Base-by-base conservation (phyloP, 306 rosid species). In the Prunus dulcis region DNA sequence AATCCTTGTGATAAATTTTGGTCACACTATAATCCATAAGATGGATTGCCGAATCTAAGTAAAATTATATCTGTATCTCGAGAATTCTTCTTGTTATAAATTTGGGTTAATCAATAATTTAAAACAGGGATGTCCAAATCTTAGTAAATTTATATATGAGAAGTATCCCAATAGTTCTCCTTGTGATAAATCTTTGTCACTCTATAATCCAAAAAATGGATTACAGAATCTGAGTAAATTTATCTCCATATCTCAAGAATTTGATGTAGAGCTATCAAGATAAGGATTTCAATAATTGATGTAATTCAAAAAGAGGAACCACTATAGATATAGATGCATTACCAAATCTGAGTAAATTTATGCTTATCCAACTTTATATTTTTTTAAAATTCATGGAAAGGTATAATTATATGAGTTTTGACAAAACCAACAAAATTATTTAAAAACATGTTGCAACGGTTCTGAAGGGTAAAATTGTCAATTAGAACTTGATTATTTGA, bases 381-480 rank as follows among this genome's bases (percentile, higher is more conserved):
- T 73, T 76, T 69, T 34, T 69, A n/a, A 6, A 34, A 34, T 70
- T 71, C 2, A 38, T 58, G 50, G 66, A 34, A 34, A 34, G 43
- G 69, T 53, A 72, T 23, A 23, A 23, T 10, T 23, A 57, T 56
- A 30, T 46, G 23, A 25, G 72, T 25, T 67, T 69, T 67, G 80
- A 28, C 83, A 38, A 20, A 23, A 68, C 71, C 12, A 30, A 1
- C 17, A 50, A 43, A 18, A 8, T 18, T 9, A 55, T 68, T 38
- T 10, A 55, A n/a, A 12, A 2, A 55, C 5, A 30, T 20, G 12
- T 58, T 73, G 68, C 57, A 60, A 73, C 83, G 83, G 76, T 73
- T 66, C 30, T 19, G n/a, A 73, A 66, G 82, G 86, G 82, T 46
- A 75, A 30, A 80, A 15, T 76, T 23, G 84, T 74, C 74, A 55